phyloP scores from a whole-genome alignment of 1,139 yeast genomes.

The Kodamaea anthophila region DNA sequence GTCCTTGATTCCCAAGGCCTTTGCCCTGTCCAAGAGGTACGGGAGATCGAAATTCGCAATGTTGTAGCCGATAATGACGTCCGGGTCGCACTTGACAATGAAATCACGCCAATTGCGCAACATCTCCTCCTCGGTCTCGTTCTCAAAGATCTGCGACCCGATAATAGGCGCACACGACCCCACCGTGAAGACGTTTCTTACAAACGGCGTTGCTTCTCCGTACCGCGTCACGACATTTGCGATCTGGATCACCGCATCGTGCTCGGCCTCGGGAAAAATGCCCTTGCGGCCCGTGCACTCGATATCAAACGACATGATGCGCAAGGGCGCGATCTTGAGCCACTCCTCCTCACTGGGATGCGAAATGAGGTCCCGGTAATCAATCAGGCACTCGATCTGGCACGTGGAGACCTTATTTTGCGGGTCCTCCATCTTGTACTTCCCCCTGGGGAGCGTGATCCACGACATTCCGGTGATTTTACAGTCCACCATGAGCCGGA shows the following conservation, averaged over 20 bases:
- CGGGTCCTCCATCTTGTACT: conserved; percentile 45
- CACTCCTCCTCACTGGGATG: conserved; percentile 93
- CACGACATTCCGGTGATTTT: conserved; percentile 95
- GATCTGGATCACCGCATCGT: conserved; percentile 93
- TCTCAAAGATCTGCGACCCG: conserved; percentile 84
- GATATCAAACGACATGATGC: conserved; percentile 91
- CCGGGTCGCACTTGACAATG: conserved; percentile 81
- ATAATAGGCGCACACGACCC: conserved; percentile 88
- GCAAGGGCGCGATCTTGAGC: conserved; percentile 88
- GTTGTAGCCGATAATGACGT: conserved; percentile 94
- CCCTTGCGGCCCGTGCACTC: conserved; percentile 99
- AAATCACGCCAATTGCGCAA: conserved; percentile 81
- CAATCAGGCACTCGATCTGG: conserved; percentile 74
- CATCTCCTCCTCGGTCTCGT: conserved; percentile 75
- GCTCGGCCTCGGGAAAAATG: conserved; percentile 89
- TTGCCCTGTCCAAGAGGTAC: conserved; percentile 81
- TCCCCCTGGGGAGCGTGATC: conserved; percentile 80
- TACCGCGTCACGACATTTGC: conserved; percentile 87
- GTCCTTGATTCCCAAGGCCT: conserved; percentile 54
- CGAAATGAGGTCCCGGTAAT: conserved; percentile 62
- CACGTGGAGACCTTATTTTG: conserved; percentile 56
- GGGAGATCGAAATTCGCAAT: conserved; percentile 94
- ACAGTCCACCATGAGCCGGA: conserved; percentile 90
- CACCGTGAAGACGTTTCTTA: conserved; percentile 90
- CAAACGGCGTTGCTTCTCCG: conserved; percentile 80